Evolutionary conservation across 371 early-diverging fungal species (phyloP).

Genomic region (Haplosporangium sp.): DNA sequence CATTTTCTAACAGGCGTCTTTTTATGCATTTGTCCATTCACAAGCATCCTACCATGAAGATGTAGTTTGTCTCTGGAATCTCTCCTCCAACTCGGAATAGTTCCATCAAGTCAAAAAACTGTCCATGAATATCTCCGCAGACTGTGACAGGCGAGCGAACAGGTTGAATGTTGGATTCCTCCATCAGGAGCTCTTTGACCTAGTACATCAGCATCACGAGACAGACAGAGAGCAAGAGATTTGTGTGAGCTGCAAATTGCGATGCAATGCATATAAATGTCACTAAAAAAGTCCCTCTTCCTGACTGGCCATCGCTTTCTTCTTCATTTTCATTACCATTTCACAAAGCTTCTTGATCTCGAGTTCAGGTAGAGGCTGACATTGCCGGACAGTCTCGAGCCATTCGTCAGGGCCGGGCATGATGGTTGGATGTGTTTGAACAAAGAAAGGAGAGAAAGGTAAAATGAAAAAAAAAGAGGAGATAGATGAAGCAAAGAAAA

Average conservation of each 20-base stretch:
- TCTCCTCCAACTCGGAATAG: constrained; percentile 98
- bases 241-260: too few species aligned
- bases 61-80: constrained; percentile 96
- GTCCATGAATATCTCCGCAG: constrained; percentile 99
- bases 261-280: too few species aligned
- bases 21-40: too few species aligned
- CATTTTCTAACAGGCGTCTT: too few species aligned
- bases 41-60: constrained; percentile 85
- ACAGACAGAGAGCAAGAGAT: constrained; percentile 5
- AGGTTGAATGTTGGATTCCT: constrained; percentile 97
- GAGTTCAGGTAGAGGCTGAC: constrained; percentile 91
- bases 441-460: too few species aligned
- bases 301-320: constrained; percentile 5
- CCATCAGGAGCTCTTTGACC: constrained; percentile 93
- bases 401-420: constrained; percentile 90
- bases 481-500: too few species aligned
- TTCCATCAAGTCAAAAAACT: constrained; percentile 98
- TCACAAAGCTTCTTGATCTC: constrained; percentile 97
- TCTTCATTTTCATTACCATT: constrained; percentile 66
- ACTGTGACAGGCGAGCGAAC: constrained; percentile 96
- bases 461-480: too few species aligned
- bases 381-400: constrained; percentile 89
- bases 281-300: too few species aligned
- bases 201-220: constrained; percentile 40
- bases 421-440: constrained; percentile 16